Evolutionary conservation across 805 yeast species (phyloP).

Genomic region (Schwanniomyces yamadae): DNA sequence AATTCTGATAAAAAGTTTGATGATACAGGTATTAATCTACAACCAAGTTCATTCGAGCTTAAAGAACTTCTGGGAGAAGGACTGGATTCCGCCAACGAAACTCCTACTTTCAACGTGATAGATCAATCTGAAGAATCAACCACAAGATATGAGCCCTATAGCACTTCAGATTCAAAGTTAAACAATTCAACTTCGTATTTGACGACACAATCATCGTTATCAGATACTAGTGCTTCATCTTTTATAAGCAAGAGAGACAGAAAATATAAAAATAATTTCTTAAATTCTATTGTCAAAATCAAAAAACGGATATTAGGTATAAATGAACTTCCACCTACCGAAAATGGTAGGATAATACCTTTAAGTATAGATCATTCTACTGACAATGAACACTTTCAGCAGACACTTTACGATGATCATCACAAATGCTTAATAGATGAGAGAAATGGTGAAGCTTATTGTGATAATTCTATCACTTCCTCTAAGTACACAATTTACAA

Average conservation of each 20-base stretch:
- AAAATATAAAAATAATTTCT: slow-evolving; percentile 12
- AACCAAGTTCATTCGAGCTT: neutral
- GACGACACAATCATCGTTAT: slow-evolving; percentile 13
- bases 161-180: slow-evolving; percentile 8
- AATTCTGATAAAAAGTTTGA: slow-evolving; percentile 17
- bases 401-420: slow-evolving; percentile 22
- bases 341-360: slow-evolving; percentile 77
- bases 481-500: slow-evolving; percentile 79
- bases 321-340: slow-evolving; percentile 49
- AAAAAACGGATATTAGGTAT: slow-evolving; percentile 46
- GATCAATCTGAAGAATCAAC: neutral
- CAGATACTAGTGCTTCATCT: slow-evolving; percentile 15
- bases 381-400: slow-evolving; percentile 28
- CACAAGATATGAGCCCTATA: slow-evolving; percentile 10
- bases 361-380: slow-evolving; percentile 45
- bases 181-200: slow-evolving; percentile 25
- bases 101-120: neutral
- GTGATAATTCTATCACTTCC: slow-evolving; percentile 72
- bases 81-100: no score
- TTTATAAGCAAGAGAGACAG: slow-evolving; percentile 17
- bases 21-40: slow-evolving; percentile 24
- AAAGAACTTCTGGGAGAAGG: neutral
- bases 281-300: slow-evolving; percentile 15
- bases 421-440: slow-evolving; percentile 58
- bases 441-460: slow-evolving; percentile 60